These are phyloP conservation scores for Scheffersomyces lignosus DNA, from an alignment of 805 yeast species.

Conservation along the genomic window DNA sequence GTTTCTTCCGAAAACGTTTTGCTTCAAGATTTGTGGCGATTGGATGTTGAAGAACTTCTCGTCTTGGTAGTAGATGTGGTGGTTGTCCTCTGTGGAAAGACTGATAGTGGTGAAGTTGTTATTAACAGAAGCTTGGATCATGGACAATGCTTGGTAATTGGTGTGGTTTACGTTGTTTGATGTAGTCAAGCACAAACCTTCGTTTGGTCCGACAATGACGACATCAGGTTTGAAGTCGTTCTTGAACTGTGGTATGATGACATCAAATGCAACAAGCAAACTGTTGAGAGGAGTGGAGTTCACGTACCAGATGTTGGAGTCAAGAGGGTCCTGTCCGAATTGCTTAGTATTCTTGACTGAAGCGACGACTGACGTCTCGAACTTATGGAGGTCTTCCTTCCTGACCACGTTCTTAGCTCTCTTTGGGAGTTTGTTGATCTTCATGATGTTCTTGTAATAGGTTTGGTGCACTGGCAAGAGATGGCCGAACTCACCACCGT, in stretches of 20 bases:
- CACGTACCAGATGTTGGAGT: constrained; percentile 33
- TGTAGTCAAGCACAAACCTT: constrained; percentile 18
- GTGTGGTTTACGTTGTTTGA: background rate
- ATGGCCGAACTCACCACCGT: constrained; percentile 39
- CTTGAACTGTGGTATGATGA: constrained; percentile 24
- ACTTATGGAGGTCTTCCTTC: background rate
- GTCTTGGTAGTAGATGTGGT: constrained; percentile 34
- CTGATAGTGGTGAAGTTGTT: constrained; percentile 20
- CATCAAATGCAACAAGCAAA: constrained; percentile 24
- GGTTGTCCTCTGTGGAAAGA: constrained; percentile 25
- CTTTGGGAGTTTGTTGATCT: constrained; percentile 12
- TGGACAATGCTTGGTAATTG: constrained; percentile 4
- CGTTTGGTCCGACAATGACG: constrained; percentile 36
- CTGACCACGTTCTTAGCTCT: constrained; percentile 21
- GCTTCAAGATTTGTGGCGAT: constrained; percentile 12
- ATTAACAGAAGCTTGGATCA: constrained; percentile 16
- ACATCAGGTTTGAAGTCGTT: constrained; percentile 30
- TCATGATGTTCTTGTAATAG: constrained; percentile 21
- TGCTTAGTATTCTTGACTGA: constrained; percentile 3
- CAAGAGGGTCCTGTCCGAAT: constrained; percentile 37
- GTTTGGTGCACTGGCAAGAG: constrained; percentile 30
- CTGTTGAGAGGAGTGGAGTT: constrained; percentile 26
- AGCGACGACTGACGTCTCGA: constrained; percentile 3
- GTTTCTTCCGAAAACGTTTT: constrained; percentile 22
- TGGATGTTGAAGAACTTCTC: constrained; percentile 25